These are phyloP conservation scores for Pinus albicaulis DNA, from an alignment of 75 land plant genomes.

Conservation along the genomic window DNA sequence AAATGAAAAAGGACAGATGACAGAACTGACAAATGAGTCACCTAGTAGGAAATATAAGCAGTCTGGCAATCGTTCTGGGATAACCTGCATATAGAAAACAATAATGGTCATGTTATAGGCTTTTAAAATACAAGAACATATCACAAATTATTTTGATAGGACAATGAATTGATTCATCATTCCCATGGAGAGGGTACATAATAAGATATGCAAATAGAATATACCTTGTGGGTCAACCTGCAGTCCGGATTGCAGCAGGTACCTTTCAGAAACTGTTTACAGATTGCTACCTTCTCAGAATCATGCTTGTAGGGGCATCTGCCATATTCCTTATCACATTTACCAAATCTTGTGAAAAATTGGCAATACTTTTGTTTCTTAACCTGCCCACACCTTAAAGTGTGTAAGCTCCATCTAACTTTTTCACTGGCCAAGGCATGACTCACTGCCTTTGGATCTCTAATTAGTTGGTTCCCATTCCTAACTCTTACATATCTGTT, in stretches of 20 bases:
- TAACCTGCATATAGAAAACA: constrained; percentile 56
- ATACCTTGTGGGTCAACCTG: constrained; percentile 92
- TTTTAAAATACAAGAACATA: neutral
- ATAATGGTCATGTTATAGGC: neutral
- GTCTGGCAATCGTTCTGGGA: constrained; percentile 97
- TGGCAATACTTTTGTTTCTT: constrained; percentile 76
- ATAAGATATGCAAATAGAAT: neutral
- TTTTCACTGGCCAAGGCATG: constrained; percentile 92
- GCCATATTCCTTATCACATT: constrained; percentile 82
- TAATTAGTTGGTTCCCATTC: constrained; percentile 83
- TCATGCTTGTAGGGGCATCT: constrained; percentile 92
- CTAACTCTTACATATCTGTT: constrained; percentile 81
- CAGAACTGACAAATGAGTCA: constrained; percentile 10
- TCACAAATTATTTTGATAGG: neutral
- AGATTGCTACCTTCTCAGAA: constrained; percentile 83
- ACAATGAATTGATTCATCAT: neutral
- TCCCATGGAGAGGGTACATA: neutral
- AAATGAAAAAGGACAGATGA: neutral
- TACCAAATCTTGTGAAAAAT: constrained; percentile 89
- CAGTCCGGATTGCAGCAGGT: constrained; percentile 63
- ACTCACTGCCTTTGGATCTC: constrained; percentile 73
- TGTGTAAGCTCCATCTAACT: constrained; percentile 93
- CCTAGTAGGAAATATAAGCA: constrained; percentile 95
- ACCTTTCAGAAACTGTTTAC: constrained; percentile 87
- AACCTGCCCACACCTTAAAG: constrained; percentile 62